Conservation (phyloP, 768 basidiomycete species). For the Suillus ampliporus region DNA sequence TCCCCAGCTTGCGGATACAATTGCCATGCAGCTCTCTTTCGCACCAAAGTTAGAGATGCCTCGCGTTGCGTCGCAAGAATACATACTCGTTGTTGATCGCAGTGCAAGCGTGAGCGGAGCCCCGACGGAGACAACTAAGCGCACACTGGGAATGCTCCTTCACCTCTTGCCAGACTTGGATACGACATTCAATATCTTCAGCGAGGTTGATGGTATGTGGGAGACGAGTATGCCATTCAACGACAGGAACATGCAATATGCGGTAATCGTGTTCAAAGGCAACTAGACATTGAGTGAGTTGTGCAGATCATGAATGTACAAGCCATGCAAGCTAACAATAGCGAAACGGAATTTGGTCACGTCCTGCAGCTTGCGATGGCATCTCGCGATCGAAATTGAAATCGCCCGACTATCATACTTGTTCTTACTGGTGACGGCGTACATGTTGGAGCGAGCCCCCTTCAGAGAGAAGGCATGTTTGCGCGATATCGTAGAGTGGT, state of each 20-base stretch:
- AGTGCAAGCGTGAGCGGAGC: slow-evolving; percentile 56
- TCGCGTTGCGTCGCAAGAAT: slow-evolving; percentile 53
- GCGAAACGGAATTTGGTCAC: slow-evolving; percentile 54
- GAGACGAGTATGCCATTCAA: slow-evolving; percentile 38
- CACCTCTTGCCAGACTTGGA: slow-evolving; percentile 49
- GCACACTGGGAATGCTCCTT: slow-evolving; percentile 52
- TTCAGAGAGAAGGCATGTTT: background rate
- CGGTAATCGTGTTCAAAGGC: slow-evolving; percentile 34
- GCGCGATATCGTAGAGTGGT: background rate
- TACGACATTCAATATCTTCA: slow-evolving; percentile 60
- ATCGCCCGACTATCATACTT: slow-evolving; percentile 54
- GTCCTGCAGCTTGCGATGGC: slow-evolving; percentile 49
- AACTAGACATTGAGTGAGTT: slow-evolving; percentile 17
- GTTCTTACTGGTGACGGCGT: slow-evolving; percentile 65
- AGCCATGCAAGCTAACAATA: slow-evolving; percentile 46
- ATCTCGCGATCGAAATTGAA: slow-evolving; percentile 34
- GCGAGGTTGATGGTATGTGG: slow-evolving; percentile 39
- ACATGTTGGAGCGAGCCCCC: background rate
- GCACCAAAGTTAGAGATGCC: slow-evolving; percentile 56
- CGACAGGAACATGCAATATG: slow-evolving; percentile 35
- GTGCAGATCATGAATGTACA: slow-evolving; percentile 46
- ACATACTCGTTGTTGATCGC: slow-evolving; percentile 64
- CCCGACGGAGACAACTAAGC: slow-evolving; percentile 52
- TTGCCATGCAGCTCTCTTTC: slow-evolving; percentile 58
- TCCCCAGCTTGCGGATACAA: slow-evolving; percentile 29